Percentiles rank a stretch among this genome's conserved stretches.
These are phyloP conservation scores for Salvia miltiorrhiza DNA, from an alignment of 257 asterid genomes.

Conservation along the genomic window DNA sequence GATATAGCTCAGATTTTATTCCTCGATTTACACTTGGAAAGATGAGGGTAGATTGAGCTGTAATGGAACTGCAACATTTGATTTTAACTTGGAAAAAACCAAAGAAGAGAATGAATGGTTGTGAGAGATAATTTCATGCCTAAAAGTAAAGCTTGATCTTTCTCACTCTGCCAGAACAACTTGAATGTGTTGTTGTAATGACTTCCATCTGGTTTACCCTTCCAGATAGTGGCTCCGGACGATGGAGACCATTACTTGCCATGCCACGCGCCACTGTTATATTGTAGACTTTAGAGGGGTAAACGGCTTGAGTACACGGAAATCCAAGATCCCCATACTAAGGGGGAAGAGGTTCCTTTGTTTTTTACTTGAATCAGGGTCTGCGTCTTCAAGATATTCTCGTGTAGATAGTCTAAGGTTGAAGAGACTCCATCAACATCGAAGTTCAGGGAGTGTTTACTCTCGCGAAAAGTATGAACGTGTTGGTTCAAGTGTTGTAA, in stretches of 20 bases:
- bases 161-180: background rate
- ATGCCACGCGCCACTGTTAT: constrained; percentile 26
- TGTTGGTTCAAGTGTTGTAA: constrained; percentile 36
- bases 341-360: constrained; percentile 26
- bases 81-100: background rate
- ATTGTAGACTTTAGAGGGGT: constrained; percentile 32
- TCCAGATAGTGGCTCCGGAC: constrained; percentile 32
- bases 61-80: background rate
- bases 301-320: constrained; percentile 23
- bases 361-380: constrained; percentile 20
- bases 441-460: constrained; percentile 18
- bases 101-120: constrained; percentile 3
- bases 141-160: constrained; percentile 9
- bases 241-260: constrained; percentile 63
- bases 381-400: constrained; percentile 24
- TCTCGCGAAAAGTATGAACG: constrained; percentile 28
- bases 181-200: background rate
- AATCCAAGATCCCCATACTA: constrained; percentile 26
- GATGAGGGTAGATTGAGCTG: background rate
- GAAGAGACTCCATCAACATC: constrained; percentile 21
- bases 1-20: background rate
- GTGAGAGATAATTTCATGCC: constrained; percentile 2
- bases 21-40: background rate
- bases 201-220: constrained; percentile 24
- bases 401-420: constrained; percentile 22